Base-by-base conservation (phyloP, 306 rosid species). In the Citrullus amarus region DNA sequence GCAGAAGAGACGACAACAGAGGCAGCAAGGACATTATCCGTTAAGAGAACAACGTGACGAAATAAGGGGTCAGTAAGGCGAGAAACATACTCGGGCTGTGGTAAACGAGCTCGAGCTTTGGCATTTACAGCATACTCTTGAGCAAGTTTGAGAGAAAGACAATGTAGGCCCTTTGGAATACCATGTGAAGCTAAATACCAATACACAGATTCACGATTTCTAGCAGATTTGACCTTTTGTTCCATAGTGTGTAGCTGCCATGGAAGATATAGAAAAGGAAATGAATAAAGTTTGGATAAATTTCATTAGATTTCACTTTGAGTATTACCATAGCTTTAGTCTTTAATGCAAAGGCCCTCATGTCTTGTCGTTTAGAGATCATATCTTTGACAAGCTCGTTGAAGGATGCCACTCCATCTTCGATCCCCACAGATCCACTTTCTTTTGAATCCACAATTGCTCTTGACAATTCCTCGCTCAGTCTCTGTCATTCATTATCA, bases 141-240 rank as follows among this genome's bases (percentile, higher is more conserved):
- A 16, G 96, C 96, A 71, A 93, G 82, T 79, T 90, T 93, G 74
- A 93, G 91, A 84, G 88, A 86, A 17, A 93, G 90, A 88, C 98
- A 93, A 79, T 86, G 93, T 43, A 93, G 82, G 85, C 93, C 84
- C 77, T 82, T 88, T 41, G 97, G 98, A 80, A 93, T 86, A 77
- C 97, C 98, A 56, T 89, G 91, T 39, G 98, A 91, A 62, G 98
- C 98, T 79, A 93, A 84, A 88, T 91, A 89, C 98, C 98, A 93
- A 80, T 88, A 91, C 38, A 91, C 74, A 11, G 93, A 91, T 77
- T 93, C 97, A 20, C 86, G 86, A 70, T 89, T 90, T 81, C 87
- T 88, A 17, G 97, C 96, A 53, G 83, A 82, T 61, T 88, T 91
- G 68, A 91, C 92, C 83, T 88, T 90, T 80, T 22, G 91, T 83